These are phyloP conservation scores for Setaria viridis DNA, from an alignment of 202 grass and related monocot genomes.

Conservation along the genomic window DNA sequence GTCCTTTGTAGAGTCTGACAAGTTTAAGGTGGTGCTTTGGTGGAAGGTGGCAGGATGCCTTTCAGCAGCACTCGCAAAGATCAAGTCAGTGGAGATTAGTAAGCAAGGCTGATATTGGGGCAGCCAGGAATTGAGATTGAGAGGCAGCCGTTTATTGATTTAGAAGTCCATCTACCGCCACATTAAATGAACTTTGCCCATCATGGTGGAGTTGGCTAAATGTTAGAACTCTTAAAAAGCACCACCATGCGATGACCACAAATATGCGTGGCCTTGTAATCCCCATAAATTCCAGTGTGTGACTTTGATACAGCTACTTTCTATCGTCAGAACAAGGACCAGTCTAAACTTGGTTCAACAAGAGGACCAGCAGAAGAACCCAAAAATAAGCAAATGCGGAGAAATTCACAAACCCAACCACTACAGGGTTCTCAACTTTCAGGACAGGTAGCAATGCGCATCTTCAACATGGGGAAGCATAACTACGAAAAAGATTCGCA, in stretches of 20 bases:
- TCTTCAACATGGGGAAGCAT: too few species aligned
- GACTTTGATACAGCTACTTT: background rate
- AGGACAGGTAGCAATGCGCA: too few species aligned
- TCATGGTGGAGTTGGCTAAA: background rate
- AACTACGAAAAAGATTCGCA: too few species aligned
- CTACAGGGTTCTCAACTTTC: too few species aligned
- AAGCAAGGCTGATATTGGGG: background rate
- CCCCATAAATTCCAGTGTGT: background rate
- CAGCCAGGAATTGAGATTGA: background rate
- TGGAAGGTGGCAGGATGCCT: background rate
- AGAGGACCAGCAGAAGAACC: too few species aligned
- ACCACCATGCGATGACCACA: background rate
- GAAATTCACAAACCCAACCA: too few species aligned
- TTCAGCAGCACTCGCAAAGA: background rate
- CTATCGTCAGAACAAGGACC: background rate
- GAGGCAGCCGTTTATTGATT: background rate
- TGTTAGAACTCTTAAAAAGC: background rate
- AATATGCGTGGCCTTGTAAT: background rate
- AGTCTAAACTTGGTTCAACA: too few species aligned
- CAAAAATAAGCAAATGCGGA: too few species aligned
- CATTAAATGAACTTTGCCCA: too few species aligned
- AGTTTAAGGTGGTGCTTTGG: background rate
- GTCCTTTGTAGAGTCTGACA: too few species aligned
- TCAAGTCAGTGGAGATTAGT: background rate
- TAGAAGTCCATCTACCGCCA: background rate